These are phyloP conservation scores for Schwanniomyces vanrijiae DNA, from an alignment of 805 yeast species.

Conservation along the genomic window DNA sequence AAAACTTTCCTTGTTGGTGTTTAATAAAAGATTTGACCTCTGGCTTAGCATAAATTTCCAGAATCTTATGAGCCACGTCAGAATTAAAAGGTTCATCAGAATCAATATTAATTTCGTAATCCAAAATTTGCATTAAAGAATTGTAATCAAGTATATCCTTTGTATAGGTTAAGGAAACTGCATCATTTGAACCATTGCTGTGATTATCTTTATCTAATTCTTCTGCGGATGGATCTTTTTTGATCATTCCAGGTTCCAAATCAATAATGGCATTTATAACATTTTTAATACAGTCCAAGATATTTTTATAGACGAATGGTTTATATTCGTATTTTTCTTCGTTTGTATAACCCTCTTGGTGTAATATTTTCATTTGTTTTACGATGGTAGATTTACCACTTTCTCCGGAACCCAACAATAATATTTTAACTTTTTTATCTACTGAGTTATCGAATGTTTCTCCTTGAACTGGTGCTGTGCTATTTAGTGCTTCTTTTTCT, in stretches of 20 bases:
- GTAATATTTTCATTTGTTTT: slow-evolving; percentile 78
- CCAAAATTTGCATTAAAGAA: slow-evolving; percentile 46
- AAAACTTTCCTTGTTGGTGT: slow-evolving; percentile 66
- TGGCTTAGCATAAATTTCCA: slow-evolving; percentile 54
- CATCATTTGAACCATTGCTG: slow-evolving; percentile 2
- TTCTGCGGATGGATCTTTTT: slow-evolving; percentile 8
- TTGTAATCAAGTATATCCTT: slow-evolving; percentile 19
- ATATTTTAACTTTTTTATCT: slow-evolving; percentile 61
- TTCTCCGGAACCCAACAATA: slow-evolving; percentile 86
- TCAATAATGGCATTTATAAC: slow-evolving; percentile 65
- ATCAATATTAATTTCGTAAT: slow-evolving; percentile 52
- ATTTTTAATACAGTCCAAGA: slow-evolving; percentile 73
- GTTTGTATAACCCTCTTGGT: slow-evolving; percentile 67
- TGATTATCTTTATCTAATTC: slow-evolving; percentile 3
- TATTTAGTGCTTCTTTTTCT: not conserved
- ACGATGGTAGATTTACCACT: slow-evolving; percentile 79
- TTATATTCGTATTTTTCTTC: slow-evolving; percentile 73
- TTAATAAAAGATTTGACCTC: slow-evolving; percentile 58
- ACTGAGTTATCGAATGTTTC: slow-evolving; percentile 3
- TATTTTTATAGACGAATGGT: slow-evolving; percentile 76
- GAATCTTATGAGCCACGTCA: slow-evolving; percentile 48
- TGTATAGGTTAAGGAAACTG: slow-evolving; percentile 11
- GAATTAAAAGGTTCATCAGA: slow-evolving; percentile 53
- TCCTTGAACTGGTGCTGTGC: not conserved
- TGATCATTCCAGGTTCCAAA: slow-evolving; percentile 42